Evolutionary conservation across 768 basidiomycete species (phyloP).

Genomic region (Psilocybe cyanescens): DNA sequence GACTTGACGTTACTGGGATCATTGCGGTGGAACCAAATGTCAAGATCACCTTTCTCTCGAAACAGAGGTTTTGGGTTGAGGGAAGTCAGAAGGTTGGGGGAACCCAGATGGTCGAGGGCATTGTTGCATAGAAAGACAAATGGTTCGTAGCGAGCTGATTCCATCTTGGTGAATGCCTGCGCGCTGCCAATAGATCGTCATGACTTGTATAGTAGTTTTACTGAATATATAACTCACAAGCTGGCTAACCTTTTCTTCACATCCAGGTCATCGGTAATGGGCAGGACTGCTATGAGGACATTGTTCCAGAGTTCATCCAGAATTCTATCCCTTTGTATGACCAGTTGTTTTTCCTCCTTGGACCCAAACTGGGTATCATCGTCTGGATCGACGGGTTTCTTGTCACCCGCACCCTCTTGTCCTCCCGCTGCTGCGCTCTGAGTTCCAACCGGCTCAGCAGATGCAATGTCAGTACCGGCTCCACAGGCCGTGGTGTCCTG

Average conservation of each 20-base stretch:
- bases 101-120: background rate
- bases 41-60: background rate
- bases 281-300: background rate
- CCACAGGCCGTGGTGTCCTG: background rate
- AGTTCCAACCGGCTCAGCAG: background rate
- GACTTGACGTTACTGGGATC: background rate
- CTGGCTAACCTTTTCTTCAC: background rate
- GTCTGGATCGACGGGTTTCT: no score
- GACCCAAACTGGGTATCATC: background rate
- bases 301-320: background rate
- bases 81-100: no score
- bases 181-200: background rate
- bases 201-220: no score
- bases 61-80: background rate
- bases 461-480: background rate
- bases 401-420: background rate
- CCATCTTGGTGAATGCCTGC: background rate
- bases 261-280: background rate
- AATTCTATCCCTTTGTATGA: background rate
- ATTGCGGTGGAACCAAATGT: slow-evolving; percentile 1
- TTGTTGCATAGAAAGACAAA: background rate
- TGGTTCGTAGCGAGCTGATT: background rate
- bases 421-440: background rate
- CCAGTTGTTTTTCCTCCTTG: background rate
- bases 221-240: background rate